These are phyloP conservation scores for Phaeotremella skinneri DNA, from an alignment of 768 basidiomycete species.

Conservation along the genomic window DNA sequence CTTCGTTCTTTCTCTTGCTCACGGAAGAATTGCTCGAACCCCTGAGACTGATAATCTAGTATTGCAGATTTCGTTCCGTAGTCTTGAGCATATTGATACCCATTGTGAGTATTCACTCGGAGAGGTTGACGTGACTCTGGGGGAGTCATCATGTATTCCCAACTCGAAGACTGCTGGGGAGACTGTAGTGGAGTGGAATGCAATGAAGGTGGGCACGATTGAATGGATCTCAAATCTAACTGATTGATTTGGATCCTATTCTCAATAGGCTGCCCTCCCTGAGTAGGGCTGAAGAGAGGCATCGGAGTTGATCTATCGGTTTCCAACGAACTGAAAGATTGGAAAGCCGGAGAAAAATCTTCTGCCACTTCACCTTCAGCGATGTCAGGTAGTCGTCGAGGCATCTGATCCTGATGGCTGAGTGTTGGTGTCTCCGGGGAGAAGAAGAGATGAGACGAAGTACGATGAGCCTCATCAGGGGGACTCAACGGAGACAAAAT, in stretches of 20 bases:
- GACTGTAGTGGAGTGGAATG: constrained; percentile 2
- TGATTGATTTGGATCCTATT: background rate
- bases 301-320: background rate
- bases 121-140: background rate
- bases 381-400: background rate
- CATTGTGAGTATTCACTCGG: background rate
- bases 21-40: too few species aligned
- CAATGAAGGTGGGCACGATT: constrained; percentile 6
- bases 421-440: background rate
- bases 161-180: background rate
- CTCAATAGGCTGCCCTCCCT: background rate
- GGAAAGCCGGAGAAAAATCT: constrained; percentile 2
- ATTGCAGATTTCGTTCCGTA: background rate
- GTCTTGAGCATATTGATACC: background rate
- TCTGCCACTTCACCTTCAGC: background rate
- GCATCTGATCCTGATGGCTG: background rate
- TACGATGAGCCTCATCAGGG: background rate
- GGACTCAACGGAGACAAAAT: too few species aligned
- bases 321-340: background rate
- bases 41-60: background rate
- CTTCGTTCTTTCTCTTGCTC: too few species aligned
- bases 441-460: background rate
- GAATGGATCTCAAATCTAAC: background rate
- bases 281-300: too few species aligned
- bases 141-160: background rate